Evolutionary conservation across 1,139 yeast species (phyloP).

Genomic region (Kurtzmaniella quercitrusa): DNA sequence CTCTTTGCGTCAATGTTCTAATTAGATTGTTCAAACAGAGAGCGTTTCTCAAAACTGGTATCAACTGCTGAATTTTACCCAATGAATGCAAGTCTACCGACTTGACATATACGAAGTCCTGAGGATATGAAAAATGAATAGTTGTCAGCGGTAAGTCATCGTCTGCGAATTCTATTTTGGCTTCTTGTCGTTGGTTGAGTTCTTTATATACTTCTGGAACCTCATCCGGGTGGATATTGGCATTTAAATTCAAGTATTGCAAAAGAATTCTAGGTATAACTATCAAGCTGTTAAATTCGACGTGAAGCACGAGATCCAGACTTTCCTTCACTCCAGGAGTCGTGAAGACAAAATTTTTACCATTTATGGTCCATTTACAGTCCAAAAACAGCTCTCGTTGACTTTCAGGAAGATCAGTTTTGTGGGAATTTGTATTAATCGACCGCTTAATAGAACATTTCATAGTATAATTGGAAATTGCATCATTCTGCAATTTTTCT

Average conservation of each 20-base stretch:
- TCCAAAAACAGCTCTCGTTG: background rate
- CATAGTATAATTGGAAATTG: background rate
- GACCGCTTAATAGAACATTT: background rate
- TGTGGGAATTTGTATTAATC: background rate
- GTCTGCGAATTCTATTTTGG: background rate
- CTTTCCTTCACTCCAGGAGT: constrained; percentile 4
- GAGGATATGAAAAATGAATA: constrained; percentile 5
- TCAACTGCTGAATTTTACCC: constrained; percentile 20
- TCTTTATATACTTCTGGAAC: background rate
- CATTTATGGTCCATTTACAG: constrained; percentile 3
- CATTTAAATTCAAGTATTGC: constrained; percentile 4
- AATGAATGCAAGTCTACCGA: constrained; percentile 21
- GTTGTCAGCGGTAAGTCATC: background rate
- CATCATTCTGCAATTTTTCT: constrained; percentile 14
- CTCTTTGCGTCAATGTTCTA: constrained; percentile 3
- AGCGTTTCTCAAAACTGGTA: constrained; percentile 31
- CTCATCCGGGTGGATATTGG: background rate
- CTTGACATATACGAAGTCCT: constrained; percentile 17
- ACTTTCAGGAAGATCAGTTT: background rate
- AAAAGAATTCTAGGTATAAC: constrained; percentile 5
- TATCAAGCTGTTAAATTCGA: constrained; percentile 24
- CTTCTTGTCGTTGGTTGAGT: background rate
- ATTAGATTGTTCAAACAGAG: constrained; percentile 24
- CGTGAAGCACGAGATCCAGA: constrained; percentile 12
- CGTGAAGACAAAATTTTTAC: constrained; percentile 2